These are phyloP conservation scores for Dictyostelium capitatum DNA, from an alignment of 78 protist species.

Conservation along the genomic window DNA sequence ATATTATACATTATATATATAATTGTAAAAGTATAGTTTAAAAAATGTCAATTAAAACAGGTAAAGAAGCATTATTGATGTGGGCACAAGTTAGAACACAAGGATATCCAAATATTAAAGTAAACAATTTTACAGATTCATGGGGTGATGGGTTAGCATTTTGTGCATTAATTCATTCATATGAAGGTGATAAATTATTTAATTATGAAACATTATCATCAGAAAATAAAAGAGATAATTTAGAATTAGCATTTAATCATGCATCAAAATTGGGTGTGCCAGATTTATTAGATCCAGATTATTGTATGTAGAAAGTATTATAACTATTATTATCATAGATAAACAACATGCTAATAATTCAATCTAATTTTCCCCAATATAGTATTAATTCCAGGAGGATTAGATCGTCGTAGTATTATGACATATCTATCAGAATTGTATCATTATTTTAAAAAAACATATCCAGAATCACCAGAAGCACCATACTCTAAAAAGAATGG, in stretches of 20 bases:
- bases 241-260: slow-evolving; percentile 51
- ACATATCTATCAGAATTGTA: slow-evolving; percentile 73
- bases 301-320: not conserved
- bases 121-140: slow-evolving; percentile 60
- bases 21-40: not conserved
- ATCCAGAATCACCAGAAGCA: slow-evolving; percentile 64
- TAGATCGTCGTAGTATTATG: slow-evolving; percentile 77
- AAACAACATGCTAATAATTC: no score
- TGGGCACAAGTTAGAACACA: slow-evolving; percentile 75
- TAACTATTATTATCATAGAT: not conserved
- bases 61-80: slow-evolving; percentile 69
- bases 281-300: slow-evolving; percentile 73
- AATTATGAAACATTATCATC: slow-evolving; percentile 28
- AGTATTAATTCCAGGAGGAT: slow-evolving; percentile 66
- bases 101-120: slow-evolving; percentile 76
- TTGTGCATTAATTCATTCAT: slow-evolving; percentile 75
- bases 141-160: slow-evolving; percentile 83
- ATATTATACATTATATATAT: not conserved
- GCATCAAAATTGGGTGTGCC: slow-evolving; percentile 66
- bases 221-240: slow-evolving; percentile 33
- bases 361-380: not conserved
- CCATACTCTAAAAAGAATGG: slow-evolving; percentile 56
- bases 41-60: slow-evolving; percentile 75
- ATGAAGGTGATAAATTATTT: slow-evolving; percentile 78
- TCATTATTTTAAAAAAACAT: slow-evolving; percentile 68